A percentile compares a stretch with the other conserved stretches of the same genome.
Evolutionary conservation across 2,329 filamentous ascomycete species (phyloP).

Genomic region (Rhynchosporium agropyri): DNA sequence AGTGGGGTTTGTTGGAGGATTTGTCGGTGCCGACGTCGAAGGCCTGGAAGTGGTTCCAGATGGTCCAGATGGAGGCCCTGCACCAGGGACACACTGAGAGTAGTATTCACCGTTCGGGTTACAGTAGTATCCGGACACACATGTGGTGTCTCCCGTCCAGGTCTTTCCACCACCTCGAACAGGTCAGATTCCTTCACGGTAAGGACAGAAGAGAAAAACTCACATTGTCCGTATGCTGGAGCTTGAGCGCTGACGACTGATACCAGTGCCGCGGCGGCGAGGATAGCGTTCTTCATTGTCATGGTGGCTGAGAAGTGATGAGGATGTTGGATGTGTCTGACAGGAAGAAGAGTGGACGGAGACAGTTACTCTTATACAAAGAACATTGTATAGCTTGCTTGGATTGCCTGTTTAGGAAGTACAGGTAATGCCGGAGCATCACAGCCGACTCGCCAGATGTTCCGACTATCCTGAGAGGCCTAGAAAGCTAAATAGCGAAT

Average conservation of each 20-base stretch:
- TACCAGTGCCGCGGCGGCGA: constrained; percentile 41
- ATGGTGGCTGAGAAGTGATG: constrained; percentile 31
- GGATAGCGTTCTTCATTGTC: constrained; percentile 35
- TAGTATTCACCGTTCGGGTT: constrained; percentile 32
- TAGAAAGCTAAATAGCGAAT: background rate
- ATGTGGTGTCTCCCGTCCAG: constrained; percentile 37
- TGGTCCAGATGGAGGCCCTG: constrained; percentile 24
- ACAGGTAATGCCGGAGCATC: constrained; percentile 27
- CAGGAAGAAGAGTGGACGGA: constrained; percentile 1
- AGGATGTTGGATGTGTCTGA: constrained; percentile 13
- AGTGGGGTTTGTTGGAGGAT: background rate
- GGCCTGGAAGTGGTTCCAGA: constrained; percentile 26
- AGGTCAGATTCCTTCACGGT: constrained; percentile 8
- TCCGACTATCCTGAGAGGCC: constrained; percentile 35
- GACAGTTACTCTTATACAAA: constrained; percentile 26
- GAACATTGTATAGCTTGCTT: background rate
- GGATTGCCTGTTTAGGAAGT: background rate
- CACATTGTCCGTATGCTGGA: constrained; percentile 38
- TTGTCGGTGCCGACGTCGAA: background rate
- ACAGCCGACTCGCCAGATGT: constrained; percentile 32
- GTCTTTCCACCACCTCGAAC: constrained; percentile 36
- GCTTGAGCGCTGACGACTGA: constrained; percentile 37
- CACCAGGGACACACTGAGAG: constrained; percentile 40
- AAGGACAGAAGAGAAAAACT: constrained; percentile 14
- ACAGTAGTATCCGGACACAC: constrained; percentile 35